Conservation (phyloP, 352 stramenopile species). For the Peronospora farinosa region DNA sequence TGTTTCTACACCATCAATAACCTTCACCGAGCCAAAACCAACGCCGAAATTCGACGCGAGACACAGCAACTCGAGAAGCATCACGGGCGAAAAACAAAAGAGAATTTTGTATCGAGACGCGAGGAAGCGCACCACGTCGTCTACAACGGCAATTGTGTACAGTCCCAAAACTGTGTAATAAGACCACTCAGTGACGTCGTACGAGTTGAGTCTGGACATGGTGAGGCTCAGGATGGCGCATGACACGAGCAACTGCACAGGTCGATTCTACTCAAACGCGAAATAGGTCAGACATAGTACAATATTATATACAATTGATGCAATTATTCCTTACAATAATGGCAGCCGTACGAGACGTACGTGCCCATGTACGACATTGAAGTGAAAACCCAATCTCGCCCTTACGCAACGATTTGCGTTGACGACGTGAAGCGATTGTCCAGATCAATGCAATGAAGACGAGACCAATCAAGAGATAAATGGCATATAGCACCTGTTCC, state of each 20-base stretch:
- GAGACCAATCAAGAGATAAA: constrained; percentile 40
- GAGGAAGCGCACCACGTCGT: constrained; percentile 73
- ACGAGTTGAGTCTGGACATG: constrained; percentile 62
- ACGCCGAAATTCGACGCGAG: constrained; percentile 69
- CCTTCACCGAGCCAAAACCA: constrained; percentile 60
- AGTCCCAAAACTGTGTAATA: constrained; percentile 66
- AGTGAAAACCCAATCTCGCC: constrained; percentile 81
- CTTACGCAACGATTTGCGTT: constrained; percentile 43
- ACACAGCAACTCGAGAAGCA: constrained; percentile 68
- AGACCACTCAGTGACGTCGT: constrained; percentile 53
- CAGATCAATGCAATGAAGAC: constrained; percentile 47
- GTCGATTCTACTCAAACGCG: constrained; percentile 44
- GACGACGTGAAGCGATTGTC: constrained; percentile 48
- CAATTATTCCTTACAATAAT: constrained; percentile 46
- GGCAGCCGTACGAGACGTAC: constrained; percentile 59
- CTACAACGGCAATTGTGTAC: constrained; percentile 53
- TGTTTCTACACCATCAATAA: constrained; percentile 46
- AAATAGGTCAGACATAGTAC: constrained; percentile 1
- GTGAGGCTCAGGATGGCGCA: constrained; percentile 64
- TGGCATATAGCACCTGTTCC: constrained; percentile 56
- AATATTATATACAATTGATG: neutral
- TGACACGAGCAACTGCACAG: constrained; percentile 69
- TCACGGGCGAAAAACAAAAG: constrained; percentile 69
- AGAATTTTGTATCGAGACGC: constrained; percentile 74
- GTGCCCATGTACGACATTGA: constrained; percentile 60